A percentile compares a stretch with the other conserved stretches of the same genome.
phyloP scores from a whole-genome alignment of 495 filamentous ascomycete species.

The Rhypophila decipiens region DNA sequence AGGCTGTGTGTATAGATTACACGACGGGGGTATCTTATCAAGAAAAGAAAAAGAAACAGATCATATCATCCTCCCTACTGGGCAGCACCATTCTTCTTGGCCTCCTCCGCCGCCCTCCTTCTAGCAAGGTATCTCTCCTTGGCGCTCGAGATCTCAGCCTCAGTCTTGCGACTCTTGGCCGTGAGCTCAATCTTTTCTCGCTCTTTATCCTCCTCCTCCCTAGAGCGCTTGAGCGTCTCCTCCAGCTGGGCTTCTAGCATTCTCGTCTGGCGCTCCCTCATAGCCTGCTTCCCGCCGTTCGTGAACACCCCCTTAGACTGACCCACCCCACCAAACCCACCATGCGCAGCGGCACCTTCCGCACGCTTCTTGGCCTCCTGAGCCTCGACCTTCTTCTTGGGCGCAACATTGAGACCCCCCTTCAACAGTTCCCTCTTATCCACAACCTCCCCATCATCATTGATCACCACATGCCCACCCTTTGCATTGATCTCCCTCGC shows the following conservation, averaged over 20 bases:
- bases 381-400: conserved; percentile 44
- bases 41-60: too few species aligned
- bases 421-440: conserved; percentile 87
- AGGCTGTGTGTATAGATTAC: too few species aligned
- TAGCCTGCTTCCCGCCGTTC: conserved; percentile 48
- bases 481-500: conserved; percentile 66
- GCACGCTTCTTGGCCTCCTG: conserved; percentile 27
- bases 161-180: conserved; percentile 66
- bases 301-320: conserved; percentile 41
- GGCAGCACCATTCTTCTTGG: conserved; percentile 43
- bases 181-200: conserved; percentile 61
- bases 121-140: conserved; percentile 81
- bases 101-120: conserved; percentile 73
- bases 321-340: conserved; percentile 25
- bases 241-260: conserved; percentile 84
- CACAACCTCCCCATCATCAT: conserved; percentile 90
- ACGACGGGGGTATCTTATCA: too few species aligned
- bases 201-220: conserved; percentile 70
- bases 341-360: conserved; percentile 22
- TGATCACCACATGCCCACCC: conserved; percentile 66
- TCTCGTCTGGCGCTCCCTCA: conserved; percentile 73
- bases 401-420: conserved; percentile 78
- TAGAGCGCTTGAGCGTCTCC: conserved; percentile 61
- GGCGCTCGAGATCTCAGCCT: conserved; percentile 75
- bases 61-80: too few species aligned